A percentile compares a stretch with the other conserved stretches of the same genome.
These are phyloP conservation scores for Erodium texanum DNA, from an alignment of 441 rosid species.

Conservation along the genomic window DNA sequence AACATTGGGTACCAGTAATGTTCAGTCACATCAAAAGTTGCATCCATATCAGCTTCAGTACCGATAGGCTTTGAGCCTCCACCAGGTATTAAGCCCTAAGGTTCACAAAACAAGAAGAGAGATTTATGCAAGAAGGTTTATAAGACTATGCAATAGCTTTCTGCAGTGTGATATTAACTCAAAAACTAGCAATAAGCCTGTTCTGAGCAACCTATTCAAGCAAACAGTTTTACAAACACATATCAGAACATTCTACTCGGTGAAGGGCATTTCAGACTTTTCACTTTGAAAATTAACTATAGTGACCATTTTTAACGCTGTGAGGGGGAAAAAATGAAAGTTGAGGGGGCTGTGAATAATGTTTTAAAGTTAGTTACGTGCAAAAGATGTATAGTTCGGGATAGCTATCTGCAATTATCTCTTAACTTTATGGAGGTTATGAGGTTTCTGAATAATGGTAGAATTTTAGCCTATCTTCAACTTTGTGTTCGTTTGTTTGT, in stretches of 20 bases:
- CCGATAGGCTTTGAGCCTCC: constrained; percentile 82
- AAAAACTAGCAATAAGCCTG: neutral
- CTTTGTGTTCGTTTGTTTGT: constrained; percentile 5
- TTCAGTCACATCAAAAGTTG: constrained; percentile 78
- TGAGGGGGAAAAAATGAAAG: too few species aligned
- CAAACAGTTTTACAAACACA: neutral
- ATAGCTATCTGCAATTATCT: too few species aligned
- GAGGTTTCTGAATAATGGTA: neutral
- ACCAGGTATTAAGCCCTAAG: constrained; percentile 91
- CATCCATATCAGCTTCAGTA: constrained; percentile 28
- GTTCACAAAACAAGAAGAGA: constrained; percentile 18
- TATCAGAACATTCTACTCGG: neutral
- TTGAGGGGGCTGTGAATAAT: too few species aligned
- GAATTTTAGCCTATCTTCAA: constrained; percentile 4
- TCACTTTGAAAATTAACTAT: too few species aligned
- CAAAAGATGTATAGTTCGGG: too few species aligned
- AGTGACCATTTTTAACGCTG: too few species aligned
- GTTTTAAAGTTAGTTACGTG: too few species aligned
- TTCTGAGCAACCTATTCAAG: neutral
- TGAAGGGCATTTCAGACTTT: too few species aligned
- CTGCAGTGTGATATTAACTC: neutral
- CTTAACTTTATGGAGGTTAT: neutral
- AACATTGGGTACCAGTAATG: constrained; percentile 99
- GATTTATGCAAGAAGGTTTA: constrained; percentile 7
- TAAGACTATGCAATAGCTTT: constrained; percentile 16